phyloP scores from a whole-genome alignment of 2,329 filamentous ascomycete species.

The Gremmenia infestans region DNA sequence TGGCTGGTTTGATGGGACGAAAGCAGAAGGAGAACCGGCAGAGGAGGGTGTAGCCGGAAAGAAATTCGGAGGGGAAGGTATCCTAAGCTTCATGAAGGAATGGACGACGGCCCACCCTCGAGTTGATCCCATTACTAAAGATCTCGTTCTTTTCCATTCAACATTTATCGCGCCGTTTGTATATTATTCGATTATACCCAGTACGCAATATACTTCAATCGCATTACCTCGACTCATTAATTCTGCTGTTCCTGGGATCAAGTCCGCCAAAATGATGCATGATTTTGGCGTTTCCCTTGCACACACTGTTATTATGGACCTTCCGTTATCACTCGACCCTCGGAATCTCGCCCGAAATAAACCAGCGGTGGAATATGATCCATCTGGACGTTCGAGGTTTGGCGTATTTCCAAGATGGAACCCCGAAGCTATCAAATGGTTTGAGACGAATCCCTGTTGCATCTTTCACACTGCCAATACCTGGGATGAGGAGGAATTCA shows the following conservation, averaged over 20 bases:
- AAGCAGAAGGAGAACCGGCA: slow-evolving; percentile 45
- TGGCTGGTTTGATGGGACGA: slow-evolving; percentile 62
- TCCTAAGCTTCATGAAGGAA: slow-evolving; percentile 59
- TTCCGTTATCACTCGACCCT: slow-evolving; percentile 62
- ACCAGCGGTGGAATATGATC: slow-evolving; percentile 56
- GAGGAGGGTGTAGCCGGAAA: slow-evolving; percentile 40
- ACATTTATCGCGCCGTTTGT: slow-evolving; percentile 62
- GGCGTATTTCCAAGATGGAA: slow-evolving; percentile 61
- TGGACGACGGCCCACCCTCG: slow-evolving; percentile 68
- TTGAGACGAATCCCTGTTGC: slow-evolving; percentile 61
- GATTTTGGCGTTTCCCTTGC: slow-evolving; percentile 63
- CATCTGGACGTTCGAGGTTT: slow-evolving; percentile 53
- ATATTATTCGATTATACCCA: slow-evolving; percentile 57
- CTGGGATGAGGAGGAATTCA: slow-evolving; percentile 50
- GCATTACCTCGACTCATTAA: slow-evolving; percentile 38
- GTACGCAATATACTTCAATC: slow-evolving; percentile 28
- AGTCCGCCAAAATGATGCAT: slow-evolving; percentile 68
- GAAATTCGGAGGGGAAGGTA: slow-evolving; percentile 49
- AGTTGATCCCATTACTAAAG: slow-evolving; percentile 58
- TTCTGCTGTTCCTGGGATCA: slow-evolving; percentile 53
- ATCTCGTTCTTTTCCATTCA: slow-evolving; percentile 64
- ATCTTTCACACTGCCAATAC: slow-evolving; percentile 70
- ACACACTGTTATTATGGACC: slow-evolving; percentile 64
- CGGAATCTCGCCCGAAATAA: slow-evolving; percentile 52
- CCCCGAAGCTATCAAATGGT: slow-evolving; percentile 58